Conservation (phyloP, 2,329 filamentous ascomycete species). For the Pseudogymnoascus sp. region DNA sequence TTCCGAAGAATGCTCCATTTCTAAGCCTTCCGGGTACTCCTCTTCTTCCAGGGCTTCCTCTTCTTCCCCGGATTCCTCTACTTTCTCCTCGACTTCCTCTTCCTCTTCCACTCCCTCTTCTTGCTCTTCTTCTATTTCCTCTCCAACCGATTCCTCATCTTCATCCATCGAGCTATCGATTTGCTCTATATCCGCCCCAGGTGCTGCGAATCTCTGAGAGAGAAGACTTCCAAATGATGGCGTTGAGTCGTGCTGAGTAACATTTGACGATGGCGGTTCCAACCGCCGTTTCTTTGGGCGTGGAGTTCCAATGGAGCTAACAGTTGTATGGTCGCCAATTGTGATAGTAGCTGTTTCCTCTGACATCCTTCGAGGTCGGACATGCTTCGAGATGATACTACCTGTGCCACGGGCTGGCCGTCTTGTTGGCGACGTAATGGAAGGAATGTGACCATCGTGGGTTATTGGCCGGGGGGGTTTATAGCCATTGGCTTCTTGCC, state of each 20-base stretch:
- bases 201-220: conserved; percentile 28
- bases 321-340: conserved; percentile 30
- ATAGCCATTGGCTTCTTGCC: conserved; percentile 2
- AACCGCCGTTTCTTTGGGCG: conserved; percentile 22
- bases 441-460: conserved; percentile 4
- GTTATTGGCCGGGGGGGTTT: conserved; percentile 8
- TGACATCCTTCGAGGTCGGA: conserved; percentile 20
- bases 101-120: conserved; percentile 20
- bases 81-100: conserved; percentile 12
- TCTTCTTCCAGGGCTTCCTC: conserved; percentile 15
- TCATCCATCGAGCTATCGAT: background rate
- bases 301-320: conserved; percentile 28
- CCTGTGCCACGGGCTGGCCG: conserved; percentile 4
- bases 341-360: conserved; percentile 30
- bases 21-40: conserved; percentile 12
- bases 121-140: conserved; percentile 14
- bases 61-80: conserved; percentile 14
- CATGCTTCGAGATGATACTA: conserved; percentile 22
- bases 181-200: conserved; percentile 15
- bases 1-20: background rate
- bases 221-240: conserved; percentile 29
- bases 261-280: conserved; percentile 12
- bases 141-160: conserved; percentile 14
- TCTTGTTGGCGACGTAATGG: conserved; percentile 8
- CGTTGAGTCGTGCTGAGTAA: conserved; percentile 11